A percentile compares a stretch with the other conserved stretches of the same genome.
These are phyloP conservation scores for Penicillium odoratum DNA, from an alignment of 495 filamentous ascomycete species.

Conservation along the genomic window DNA sequence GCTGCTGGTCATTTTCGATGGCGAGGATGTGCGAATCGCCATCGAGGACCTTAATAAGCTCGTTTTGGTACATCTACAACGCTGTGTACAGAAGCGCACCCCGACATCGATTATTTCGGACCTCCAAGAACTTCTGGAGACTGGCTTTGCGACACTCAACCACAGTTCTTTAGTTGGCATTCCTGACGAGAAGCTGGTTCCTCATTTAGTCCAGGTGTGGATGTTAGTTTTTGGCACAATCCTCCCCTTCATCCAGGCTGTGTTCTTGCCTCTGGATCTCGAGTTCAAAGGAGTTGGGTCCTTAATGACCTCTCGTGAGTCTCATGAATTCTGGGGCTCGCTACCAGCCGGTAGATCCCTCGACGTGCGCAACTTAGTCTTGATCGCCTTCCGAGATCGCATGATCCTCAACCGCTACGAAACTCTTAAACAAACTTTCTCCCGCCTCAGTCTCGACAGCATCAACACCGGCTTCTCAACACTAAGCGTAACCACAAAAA, in stretches of 20 bases:
- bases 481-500: slow-evolving; percentile 48
- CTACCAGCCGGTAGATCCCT: slow-evolving; percentile 56
- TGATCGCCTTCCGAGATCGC: slow-evolving; percentile 86
- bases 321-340: slow-evolving; percentile 84
- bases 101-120: slow-evolving; percentile 76
- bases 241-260: slow-evolving; percentile 92
- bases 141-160: slow-evolving; percentile 84
- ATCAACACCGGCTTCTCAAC: slow-evolving; percentile 61
- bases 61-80: slow-evolving; percentile 77
- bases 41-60: slow-evolving; percentile 94
- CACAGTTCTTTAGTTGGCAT: slow-evolving; percentile 68
- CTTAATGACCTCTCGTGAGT: slow-evolving; percentile 72
- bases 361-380: slow-evolving; percentile 83
- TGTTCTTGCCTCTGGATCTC: slow-evolving; percentile 90
- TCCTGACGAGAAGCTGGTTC: slow-evolving; percentile 80
- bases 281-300: slow-evolving; percentile 86
- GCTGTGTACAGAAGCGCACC: slow-evolving; percentile 66
- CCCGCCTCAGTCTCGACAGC: slow-evolving; percentile 80
- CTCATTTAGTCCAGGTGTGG: slow-evolving; percentile 90
- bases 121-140: slow-evolving; percentile 72
- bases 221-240: slow-evolving; percentile 85
- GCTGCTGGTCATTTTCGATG: slow-evolving; percentile 88
- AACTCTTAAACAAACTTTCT: slow-evolving; percentile 84
- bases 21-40: slow-evolving; percentile 82
- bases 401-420: slow-evolving; percentile 86